These are phyloP conservation scores for Pezicula neosporulosa DNA, from an alignment of 2,329 filamentous ascomycete species.

Conservation along the genomic window DNA sequence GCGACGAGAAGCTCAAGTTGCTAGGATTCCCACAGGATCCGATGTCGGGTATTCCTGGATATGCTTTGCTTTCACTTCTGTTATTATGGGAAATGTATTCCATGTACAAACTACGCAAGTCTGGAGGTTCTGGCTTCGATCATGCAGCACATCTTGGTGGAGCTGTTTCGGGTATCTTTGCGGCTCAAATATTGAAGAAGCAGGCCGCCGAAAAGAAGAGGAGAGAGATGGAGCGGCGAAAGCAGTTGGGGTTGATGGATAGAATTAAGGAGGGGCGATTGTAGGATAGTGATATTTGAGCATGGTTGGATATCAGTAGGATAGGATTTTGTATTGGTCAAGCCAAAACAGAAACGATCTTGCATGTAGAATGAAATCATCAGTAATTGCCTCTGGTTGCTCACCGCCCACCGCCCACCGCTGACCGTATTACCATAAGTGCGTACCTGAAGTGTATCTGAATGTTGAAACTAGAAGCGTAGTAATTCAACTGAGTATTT, in stretches of 20 bases:
- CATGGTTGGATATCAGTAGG: too few species aligned
- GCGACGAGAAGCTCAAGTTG: slow-evolving; percentile 52
- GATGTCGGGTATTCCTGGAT: slow-evolving; percentile 47
- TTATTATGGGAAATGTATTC: slow-evolving; percentile 47
- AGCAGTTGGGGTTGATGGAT: slow-evolving; percentile 14
- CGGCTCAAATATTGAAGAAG: slow-evolving; percentile 20
- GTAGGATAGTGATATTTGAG: background rate
- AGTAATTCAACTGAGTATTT: too few species aligned
- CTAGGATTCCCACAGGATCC: slow-evolving; percentile 54
- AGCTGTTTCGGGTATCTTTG: slow-evolving; percentile 25
- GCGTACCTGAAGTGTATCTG: too few species aligned
- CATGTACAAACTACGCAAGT: slow-evolving; percentile 32
- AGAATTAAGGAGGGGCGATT: slow-evolving; percentile 15
- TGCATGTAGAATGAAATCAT: too few species aligned
- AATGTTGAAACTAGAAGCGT: too few species aligned
- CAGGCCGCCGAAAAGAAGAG: slow-evolving; percentile 18
- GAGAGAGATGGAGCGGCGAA: slow-evolving; percentile 17
- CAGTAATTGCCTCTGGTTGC: too few species aligned
- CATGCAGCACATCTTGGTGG: slow-evolving; percentile 35
- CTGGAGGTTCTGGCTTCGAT: slow-evolving; percentile 25
- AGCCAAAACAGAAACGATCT: too few species aligned
- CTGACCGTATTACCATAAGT: too few species aligned
- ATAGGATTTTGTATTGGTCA: too few species aligned
- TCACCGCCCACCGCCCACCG: too few species aligned
- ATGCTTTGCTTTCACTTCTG: slow-evolving; percentile 49